Evolutionary conservation across 2,329 filamentous ascomycete species (phyloP).

Genomic region (Rhynchosporium secalis): DNA sequence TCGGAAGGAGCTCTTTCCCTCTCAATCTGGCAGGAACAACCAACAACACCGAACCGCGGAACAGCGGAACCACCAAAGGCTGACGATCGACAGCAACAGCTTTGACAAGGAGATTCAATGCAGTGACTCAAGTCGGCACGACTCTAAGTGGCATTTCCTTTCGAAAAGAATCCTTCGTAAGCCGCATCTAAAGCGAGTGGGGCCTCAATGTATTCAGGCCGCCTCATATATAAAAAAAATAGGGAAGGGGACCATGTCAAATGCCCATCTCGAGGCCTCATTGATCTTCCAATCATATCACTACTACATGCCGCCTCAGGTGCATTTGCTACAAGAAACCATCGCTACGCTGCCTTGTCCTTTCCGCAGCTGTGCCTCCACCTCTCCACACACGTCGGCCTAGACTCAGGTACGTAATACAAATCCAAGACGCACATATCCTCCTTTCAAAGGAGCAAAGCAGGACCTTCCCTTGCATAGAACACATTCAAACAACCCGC

Average conservation of each 20-base stretch:
- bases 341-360: not conserved
- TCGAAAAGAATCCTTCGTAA: too few relatives aligned
- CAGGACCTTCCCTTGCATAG: not conserved
- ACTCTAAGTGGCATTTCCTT: too few relatives aligned
- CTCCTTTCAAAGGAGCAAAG: not conserved
- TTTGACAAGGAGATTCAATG: not conserved
- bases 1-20: not conserved
- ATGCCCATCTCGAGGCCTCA: not conserved
- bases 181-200: too few relatives aligned
- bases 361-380: not conserved
- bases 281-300: not conserved
- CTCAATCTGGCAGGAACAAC: not conserved
- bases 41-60: not conserved
- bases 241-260: not conserved
- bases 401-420: not conserved
- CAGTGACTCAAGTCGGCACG: too few relatives aligned
- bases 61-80: not conserved
- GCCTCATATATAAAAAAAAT: too few relatives aligned
- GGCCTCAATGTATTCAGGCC: too few relatives aligned
- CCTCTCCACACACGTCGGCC: not conserved
- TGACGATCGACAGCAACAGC: not conserved
- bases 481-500: not conserved
- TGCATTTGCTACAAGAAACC: conserved; percentile 7
- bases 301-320: not conserved
- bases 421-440: not conserved